Conservation (phyloP, 2,329 filamentous ascomycete species). For the Fusarium sp. region DNA sequence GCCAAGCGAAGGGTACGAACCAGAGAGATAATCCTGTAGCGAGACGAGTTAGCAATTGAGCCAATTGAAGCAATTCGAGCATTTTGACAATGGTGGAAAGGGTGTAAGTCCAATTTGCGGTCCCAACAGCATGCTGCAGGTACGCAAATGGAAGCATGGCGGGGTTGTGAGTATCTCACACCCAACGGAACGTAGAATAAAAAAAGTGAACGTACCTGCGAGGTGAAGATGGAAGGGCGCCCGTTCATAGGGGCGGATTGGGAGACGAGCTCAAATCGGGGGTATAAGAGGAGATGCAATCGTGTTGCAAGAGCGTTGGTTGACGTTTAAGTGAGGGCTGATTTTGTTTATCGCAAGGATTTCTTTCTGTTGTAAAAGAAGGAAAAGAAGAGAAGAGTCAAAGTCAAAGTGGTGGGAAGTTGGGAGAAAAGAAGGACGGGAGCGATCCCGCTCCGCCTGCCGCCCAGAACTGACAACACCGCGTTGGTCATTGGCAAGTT, state of each 20-base stretch:
- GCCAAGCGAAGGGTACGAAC: constrained; percentile 61
- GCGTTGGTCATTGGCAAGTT: constrained; percentile 49
- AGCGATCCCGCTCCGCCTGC: constrained; percentile 36
- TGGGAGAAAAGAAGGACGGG: constrained; percentile 35
- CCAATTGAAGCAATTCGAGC: constrained; percentile 39
- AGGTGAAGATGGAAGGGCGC: constrained; percentile 87
- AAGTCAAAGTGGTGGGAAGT: constrained; percentile 23
- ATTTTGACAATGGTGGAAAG: constrained; percentile 9
- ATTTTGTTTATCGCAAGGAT: constrained; percentile 31
- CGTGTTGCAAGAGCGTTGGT: constrained; percentile 24
- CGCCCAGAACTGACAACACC: constrained; percentile 43
- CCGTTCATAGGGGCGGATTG: constrained; percentile 86
- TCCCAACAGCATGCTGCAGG: constrained; percentile 20
- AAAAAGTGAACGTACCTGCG: constrained; percentile 73
- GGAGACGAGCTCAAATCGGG: constrained; percentile 53
- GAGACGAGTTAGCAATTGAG: constrained; percentile 60
- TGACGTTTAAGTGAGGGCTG: constrained; percentile 11
- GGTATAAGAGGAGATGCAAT: constrained; percentile 39
- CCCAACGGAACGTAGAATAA: constrained; percentile 13
- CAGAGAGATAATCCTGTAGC: constrained; percentile 81
- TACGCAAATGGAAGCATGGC: constrained; percentile 32
- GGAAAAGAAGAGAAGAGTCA: constrained; percentile 27
- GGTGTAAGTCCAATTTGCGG: constrained; percentile 16
- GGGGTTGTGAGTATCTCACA: constrained; percentile 33
- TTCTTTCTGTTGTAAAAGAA: constrained; percentile 39